Conservation (phyloP, 106 monocot species). For the Posidonia australis region DNA sequence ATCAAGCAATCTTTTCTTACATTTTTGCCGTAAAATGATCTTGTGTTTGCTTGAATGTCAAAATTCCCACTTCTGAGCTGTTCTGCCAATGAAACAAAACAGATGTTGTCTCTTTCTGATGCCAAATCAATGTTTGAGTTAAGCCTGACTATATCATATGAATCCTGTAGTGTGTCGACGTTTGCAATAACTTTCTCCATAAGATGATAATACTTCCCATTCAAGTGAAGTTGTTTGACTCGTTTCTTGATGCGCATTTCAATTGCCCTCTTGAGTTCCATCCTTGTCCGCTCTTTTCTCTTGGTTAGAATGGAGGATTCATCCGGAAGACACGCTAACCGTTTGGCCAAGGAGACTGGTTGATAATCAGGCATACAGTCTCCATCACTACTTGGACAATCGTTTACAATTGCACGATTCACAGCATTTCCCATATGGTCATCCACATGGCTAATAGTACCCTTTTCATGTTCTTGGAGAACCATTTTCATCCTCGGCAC, state of each 20-base stretch:
- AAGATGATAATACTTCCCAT: conserved; percentile 64
- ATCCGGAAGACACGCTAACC: conserved; percentile 64
- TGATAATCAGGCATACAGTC: background rate
- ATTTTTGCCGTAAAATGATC: conserved; percentile 23
- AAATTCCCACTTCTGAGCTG: conserved; percentile 43
- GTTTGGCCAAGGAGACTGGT: conserved; percentile 55
- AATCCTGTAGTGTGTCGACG: conserved; percentile 46
- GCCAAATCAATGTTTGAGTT: conserved; percentile 56
- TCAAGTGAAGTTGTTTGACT: conserved; percentile 48
- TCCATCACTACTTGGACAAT: background rate
- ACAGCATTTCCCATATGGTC: background rate
- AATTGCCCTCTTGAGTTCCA: conserved; percentile 54
- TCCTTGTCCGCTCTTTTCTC: conserved; percentile 22
- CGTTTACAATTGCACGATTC: background rate
- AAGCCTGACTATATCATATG: conserved; percentile 68
- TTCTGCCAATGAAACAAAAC: conserved; percentile 48
- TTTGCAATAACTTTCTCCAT: conserved; percentile 55
- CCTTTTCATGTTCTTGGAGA: background rate
- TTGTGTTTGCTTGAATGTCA: conserved; percentile 33
- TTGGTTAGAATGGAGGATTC: conserved; percentile 16
- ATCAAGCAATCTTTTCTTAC: conserved; percentile 32
- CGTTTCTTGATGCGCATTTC: conserved; percentile 76
- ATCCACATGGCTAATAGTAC: background rate
- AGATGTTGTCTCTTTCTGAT: conserved; percentile 33
- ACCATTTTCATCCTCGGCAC: background rate